These are phyloP conservation scores for Escovopsis weberi DNA, from an alignment of 2,329 filamentous ascomycete species.

Conservation along the genomic window DNA sequence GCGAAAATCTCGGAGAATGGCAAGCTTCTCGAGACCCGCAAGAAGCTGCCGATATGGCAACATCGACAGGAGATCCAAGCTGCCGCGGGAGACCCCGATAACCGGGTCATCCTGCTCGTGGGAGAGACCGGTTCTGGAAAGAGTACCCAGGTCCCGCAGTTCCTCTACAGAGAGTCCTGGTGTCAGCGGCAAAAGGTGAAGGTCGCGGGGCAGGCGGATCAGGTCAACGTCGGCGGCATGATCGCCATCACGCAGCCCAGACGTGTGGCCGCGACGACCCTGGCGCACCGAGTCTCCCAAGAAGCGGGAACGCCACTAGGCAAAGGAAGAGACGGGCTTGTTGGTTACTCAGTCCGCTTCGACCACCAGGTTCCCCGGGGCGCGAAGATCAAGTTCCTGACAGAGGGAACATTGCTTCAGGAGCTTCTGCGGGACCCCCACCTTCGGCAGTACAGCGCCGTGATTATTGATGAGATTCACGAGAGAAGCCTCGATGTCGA, in stretches of 20 bases:
- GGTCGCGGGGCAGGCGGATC: constrained; percentile 22
- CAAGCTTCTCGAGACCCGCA: constrained; percentile 33
- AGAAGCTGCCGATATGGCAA: constrained; percentile 67
- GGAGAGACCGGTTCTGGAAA: constrained; percentile 96
- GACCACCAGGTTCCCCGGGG: constrained; percentile 71
- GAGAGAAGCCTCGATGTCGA: constrained; percentile 93
- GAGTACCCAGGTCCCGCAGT: constrained; percentile 91
- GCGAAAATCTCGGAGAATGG: constrained; percentile 15
- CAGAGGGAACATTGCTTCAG: constrained; percentile 90
- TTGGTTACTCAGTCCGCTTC: constrained; percentile 92
- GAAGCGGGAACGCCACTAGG: constrained; percentile 48
- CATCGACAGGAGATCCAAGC: constrained; percentile 55
- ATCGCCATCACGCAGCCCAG: constrained; percentile 92
- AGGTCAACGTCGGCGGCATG: constrained; percentile 52
- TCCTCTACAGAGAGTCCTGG: constrained; percentile 66
- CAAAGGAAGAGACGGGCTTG: constrained; percentile 32
- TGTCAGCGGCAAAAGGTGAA: constrained; percentile 47
- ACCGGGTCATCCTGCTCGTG: constrained; percentile 68
- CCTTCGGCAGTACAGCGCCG: constrained; percentile 71
- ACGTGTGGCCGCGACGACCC: constrained; percentile 80
- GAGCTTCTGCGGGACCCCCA: constrained; percentile 79
- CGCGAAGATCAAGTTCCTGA: constrained; percentile 85
- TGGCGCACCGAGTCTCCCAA: constrained; percentile 75
- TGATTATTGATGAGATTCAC: constrained; percentile 94
- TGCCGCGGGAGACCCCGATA: constrained; percentile 37